These are phyloP conservation scores for Sporisorium exsertum DNA, from an alignment of 1,284 basidiomycete genomes.

Conservation along the genomic window DNA sequence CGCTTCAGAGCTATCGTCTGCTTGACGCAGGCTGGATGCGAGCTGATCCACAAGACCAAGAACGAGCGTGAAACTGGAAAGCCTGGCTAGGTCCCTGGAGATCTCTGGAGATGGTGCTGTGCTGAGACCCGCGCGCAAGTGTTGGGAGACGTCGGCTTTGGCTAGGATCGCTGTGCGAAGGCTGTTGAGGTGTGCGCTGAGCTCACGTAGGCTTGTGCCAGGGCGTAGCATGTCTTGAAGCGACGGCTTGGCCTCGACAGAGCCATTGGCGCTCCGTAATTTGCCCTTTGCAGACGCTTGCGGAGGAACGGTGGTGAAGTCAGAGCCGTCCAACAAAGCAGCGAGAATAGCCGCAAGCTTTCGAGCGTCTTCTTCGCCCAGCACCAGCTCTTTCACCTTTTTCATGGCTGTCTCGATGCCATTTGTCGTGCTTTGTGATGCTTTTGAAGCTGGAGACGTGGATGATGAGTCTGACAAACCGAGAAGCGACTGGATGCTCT, in stretches of 20 bases:
- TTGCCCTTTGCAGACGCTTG: conserved; percentile 21
- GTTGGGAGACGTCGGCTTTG: conserved; percentile 15
- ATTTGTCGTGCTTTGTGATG: neutral
- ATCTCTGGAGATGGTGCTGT: conserved; percentile 1
- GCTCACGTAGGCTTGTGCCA: conserved; percentile 25
- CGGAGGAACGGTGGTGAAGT: conserved; percentile 1
- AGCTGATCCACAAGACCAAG: conserved; percentile 47
- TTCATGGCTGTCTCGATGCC: conserved; percentile 4
- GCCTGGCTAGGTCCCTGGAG: conserved; percentile 17
- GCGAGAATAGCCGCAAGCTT: conserved; percentile 22
- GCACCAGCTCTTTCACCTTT: conserved; percentile 23
- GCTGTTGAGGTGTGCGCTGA: conserved; percentile 23
- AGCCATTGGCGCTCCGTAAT: neutral
- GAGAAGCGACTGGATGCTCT: conserved; percentile 27
- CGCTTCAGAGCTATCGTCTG: conserved; percentile 18
- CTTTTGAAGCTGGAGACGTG: neutral
- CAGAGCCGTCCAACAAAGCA: conserved; percentile 15
- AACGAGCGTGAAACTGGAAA: conserved; percentile 32
- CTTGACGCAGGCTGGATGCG: conserved; percentile 28
- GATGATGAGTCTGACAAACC: conserved; percentile 28
- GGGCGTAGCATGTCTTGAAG: conserved; percentile 21
- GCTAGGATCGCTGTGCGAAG: conserved; percentile 29
- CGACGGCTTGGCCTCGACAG: neutral
- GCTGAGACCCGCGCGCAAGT: conserved; percentile 6
- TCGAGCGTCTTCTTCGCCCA: conserved; percentile 23